Base-by-base conservation (phyloP, 2,329 filamentous ascomycete species). In the Claviceps sp. region DNA sequence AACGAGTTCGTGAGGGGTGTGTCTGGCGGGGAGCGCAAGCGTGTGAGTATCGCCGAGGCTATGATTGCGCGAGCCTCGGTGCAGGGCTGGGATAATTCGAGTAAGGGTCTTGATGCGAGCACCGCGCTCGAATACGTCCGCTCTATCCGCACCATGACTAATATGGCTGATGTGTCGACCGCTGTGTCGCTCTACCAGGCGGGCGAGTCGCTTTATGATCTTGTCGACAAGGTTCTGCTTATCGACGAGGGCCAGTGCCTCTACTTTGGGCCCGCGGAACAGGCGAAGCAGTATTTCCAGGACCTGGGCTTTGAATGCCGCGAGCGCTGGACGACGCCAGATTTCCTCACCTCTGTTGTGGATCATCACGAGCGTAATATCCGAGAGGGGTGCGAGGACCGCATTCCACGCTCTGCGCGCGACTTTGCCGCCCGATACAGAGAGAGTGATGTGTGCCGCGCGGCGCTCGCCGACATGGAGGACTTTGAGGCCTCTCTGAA, bases 291-390 rank as follows among this genome's bases (percentile, higher is more conserved):
- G 30, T 90, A 86, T 62, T 89, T 90, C 56, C 66, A 81, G 47
- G 69, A 77, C n/a, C 71, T 89, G 38, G 86, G 86, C 0, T 90
- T 88, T 58, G 72, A 79, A 16, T 87, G 84, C 60, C 84, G 85
- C 0, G 75, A 80, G 22, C 76, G 85, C 14, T 80, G 83, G 75
- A 88, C 84, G 0, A 83, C 82, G 0, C 81, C 71, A 18, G 86
- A 91, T 63, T 91, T 90, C 65, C 67, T 90, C 37, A 90, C 86
- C 0, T 87, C 84, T 2, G 82, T 90, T 60, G 88, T 81, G 7
- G 87, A 91, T 62, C 78, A 83, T 1, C 78, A 76, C 9, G 86
- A 88, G 60, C 77, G 88, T 38, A 74, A 77, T 16, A 83, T 89
- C 62, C 77, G 83, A 20, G 65, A 72, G 0, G 85, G 84, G 1